A percentile compares a stretch with the other conserved stretches of the same genome.
Conservation (phyloP, 441 rosid genomes). For the Jatropha podagrica region DNA sequence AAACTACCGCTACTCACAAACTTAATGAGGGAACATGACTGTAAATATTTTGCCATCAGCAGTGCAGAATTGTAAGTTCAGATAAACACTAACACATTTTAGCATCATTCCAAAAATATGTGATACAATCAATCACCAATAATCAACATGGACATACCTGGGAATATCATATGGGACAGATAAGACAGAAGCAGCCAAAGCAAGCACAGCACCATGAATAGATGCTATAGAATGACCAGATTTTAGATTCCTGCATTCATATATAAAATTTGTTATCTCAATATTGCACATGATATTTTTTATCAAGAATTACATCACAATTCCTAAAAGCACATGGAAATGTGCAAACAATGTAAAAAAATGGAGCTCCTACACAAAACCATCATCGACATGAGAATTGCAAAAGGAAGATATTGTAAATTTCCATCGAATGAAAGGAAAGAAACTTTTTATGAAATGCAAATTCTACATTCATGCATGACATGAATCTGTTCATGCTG, state of each 20-base stretch:
- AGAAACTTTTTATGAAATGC: not conserved
- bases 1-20: not conserved
- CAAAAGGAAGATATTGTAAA: not conserved
- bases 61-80: not conserved
- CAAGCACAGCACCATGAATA: constrained; percentile 95
- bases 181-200: constrained; percentile 91
- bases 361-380: not conserved
- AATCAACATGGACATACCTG: constrained; percentile 46
- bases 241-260: constrained; percentile 52
- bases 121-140: constrained; percentile 6
- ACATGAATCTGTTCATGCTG: not conserved
- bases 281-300: not conserved
- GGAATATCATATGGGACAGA: constrained; percentile 99
- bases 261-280: constrained; percentile 16
- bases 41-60: not conserved
- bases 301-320: constrained; percentile 2
- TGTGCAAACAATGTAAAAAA: not conserved
- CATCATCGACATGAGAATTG: not conserved
- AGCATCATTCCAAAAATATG: constrained; percentile 9
- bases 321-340: not conserved
- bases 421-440: not conserved
- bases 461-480: not conserved
- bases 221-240: constrained; percentile 55
- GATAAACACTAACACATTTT: not conserved
- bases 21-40: not conserved